Evolutionary conservation across 805 yeast species (phyloP).

Genomic region (Starmera caribaea): DNA sequence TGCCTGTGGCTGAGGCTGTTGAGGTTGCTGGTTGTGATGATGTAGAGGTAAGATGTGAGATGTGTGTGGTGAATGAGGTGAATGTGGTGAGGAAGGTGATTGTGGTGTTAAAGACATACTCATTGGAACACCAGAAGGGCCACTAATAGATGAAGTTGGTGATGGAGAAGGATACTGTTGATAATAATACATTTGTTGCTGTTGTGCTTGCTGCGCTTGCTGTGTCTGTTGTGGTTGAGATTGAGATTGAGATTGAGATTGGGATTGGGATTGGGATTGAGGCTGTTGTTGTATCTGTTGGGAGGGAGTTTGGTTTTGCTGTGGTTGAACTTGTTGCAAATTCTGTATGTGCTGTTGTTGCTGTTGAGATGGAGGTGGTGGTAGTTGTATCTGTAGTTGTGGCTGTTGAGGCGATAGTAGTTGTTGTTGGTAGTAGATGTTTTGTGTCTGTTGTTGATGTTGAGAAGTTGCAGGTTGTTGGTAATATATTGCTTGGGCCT

Average conservation of each 20-base stretch:
- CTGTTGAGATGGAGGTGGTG: not conserved
- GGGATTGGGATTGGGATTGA: not conserved
- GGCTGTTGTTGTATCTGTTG: slow-evolving; percentile 5
- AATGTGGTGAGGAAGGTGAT: not conserved
- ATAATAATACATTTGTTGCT: slow-evolving; percentile 1
- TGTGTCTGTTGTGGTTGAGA: not conserved
- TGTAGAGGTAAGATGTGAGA: not conserved
- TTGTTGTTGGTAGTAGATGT: not conserved
- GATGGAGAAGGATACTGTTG: not conserved
- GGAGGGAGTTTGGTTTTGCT: slow-evolving; percentile 1
- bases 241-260: not conserved
- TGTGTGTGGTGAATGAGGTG: not conserved
- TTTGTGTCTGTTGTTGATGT: not conserved
- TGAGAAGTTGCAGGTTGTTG: no score
- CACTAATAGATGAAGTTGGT: not conserved
- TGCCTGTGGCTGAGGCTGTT: not conserved
- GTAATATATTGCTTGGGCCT: no score
- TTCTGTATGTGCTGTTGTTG: slow-evolving; percentile 1
- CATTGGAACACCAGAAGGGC: not conserved
- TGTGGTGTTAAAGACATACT: not conserved
- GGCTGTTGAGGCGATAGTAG: not conserved
- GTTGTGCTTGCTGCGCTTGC: slow-evolving; percentile 2
- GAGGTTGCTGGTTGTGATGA: not conserved
- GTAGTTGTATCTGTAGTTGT: not conserved
- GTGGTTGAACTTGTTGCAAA: not conserved